Evolutionary conservation across 495 filamentous ascomycete species (phyloP).

Genomic region (Gamarada debralockiae): DNA sequence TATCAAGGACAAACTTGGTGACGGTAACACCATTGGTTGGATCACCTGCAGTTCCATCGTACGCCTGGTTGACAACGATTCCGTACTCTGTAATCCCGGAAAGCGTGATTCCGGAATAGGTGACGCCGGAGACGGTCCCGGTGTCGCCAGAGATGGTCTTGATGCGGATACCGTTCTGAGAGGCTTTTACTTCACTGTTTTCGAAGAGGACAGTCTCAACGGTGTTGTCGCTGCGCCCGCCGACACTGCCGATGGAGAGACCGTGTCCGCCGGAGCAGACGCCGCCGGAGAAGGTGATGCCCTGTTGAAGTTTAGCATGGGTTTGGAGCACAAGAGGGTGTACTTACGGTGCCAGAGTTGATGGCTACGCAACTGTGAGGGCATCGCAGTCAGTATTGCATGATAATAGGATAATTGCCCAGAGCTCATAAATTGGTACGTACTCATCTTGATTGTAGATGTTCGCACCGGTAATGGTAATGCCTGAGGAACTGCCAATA

Average conservation of each 20-base stretch:
- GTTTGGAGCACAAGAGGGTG: constrained; percentile 17
- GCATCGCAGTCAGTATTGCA: no score
- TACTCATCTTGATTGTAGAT: constrained; percentile 50
- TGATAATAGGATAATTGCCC: no score
- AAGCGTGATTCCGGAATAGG: constrained; percentile 57
- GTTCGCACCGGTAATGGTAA: constrained; percentile 51
- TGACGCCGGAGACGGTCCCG: constrained; percentile 53
- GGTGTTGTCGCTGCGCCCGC: constrained; percentile 54
- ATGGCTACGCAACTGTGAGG: no score
- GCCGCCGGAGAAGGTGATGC: constrained; percentile 49
- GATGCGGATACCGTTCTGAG: constrained; percentile 55
- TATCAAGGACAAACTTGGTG: constrained; percentile 48
- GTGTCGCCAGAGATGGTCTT: constrained; percentile 57
- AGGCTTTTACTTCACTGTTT: constrained; percentile 47
- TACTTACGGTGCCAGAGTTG: constrained; percentile 58
- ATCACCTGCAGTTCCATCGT: constrained; percentile 52
- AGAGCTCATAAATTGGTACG: no score
- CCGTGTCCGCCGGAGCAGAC: constrained; percentile 57
- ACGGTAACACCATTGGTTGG: constrained; percentile 58
- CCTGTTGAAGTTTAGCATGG: constrained; percentile 26
- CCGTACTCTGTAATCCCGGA: constrained; percentile 56
- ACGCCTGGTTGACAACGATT: constrained; percentile 66
- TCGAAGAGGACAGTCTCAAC: constrained; percentile 52
- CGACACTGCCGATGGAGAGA: constrained; percentile 64
- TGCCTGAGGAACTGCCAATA: constrained; percentile 38